phyloP scores from a whole-genome alignment of 2,329 filamentous ascomycete species.

The Penicillium sp. region DNA sequence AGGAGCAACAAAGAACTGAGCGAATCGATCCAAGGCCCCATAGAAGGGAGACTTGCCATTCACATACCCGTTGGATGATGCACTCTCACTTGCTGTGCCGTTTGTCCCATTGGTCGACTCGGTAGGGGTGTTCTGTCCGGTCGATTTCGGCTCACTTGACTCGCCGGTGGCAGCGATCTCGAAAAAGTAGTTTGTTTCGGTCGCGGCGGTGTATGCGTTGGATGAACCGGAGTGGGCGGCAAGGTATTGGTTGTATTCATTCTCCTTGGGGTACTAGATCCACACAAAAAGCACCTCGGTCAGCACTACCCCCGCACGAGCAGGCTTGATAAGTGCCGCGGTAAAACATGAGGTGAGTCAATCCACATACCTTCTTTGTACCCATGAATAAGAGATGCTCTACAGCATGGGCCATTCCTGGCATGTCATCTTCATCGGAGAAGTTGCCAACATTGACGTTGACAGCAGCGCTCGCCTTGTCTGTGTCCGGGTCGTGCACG shows the following conservation, averaged over 20 bases:
- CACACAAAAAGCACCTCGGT: conserved; percentile 8
- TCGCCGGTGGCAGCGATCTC: conserved; percentile 80
- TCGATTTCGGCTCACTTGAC: conserved; percentile 33
- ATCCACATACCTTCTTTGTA: conserved; percentile 72
- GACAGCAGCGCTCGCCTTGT: conserved; percentile 93
- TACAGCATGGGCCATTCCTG: conserved; percentile 92
- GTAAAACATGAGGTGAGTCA: neutral
- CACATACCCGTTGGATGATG: conserved; percentile 21
- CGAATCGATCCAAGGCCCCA: conserved; percentile 85
- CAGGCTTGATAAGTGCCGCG: neutral
- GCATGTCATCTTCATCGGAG: conserved; percentile 86
- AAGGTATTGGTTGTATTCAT: conserved; percentile 92
- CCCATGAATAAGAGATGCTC: conserved; percentile 99
- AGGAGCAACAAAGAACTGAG: conserved; percentile 89
- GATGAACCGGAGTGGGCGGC: conserved; percentile 86
- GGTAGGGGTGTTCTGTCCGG: conserved; percentile 26
- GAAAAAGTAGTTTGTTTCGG: conserved; percentile 97
- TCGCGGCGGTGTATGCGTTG: conserved; percentile 91
- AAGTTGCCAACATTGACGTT: conserved; percentile 97
- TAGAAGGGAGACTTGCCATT: conserved; percentile 61
- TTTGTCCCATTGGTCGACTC: conserved; percentile 28
- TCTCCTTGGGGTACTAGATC: conserved; percentile 79
- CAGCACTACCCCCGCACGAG: conserved; percentile 5
- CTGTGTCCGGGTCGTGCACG: conserved; percentile 90
- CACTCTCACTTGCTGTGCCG: conserved; percentile 10